Evolutionary conservation across 1,284 basidiomycete genomes (phyloP).

Genomic region (Rhodotorula sp.): DNA sequence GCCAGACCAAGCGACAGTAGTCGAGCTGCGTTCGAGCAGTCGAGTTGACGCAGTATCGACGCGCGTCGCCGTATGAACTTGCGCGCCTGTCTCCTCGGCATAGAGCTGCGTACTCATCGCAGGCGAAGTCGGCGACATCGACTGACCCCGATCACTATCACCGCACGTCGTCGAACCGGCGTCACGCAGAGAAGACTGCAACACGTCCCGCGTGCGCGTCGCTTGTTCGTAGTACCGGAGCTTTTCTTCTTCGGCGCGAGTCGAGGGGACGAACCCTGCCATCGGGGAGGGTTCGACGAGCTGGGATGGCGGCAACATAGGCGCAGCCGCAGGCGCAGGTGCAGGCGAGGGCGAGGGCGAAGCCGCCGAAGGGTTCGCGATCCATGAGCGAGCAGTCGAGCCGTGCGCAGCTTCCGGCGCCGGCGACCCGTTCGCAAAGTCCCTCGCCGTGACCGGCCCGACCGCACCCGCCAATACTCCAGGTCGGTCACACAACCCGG

Average conservation of each 20-base stretch:
- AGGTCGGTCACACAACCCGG: conserved; percentile 25
- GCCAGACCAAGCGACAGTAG: conserved; percentile 17
- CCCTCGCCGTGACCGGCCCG: neutral
- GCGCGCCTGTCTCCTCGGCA: neutral
- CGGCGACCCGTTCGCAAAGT: neutral
- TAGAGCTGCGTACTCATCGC: neutral
- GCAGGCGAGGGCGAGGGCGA: neutral
- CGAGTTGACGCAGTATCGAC: neutral
- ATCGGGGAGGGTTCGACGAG: neutral
- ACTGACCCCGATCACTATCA: neutral
- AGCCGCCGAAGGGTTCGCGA: neutral
- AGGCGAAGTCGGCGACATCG: neutral
- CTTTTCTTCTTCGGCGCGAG: conserved; percentile 26
- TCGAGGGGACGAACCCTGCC: neutral
- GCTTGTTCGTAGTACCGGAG: conserved; percentile 17
- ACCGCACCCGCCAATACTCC: no score
- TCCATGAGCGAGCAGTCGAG: neutral
- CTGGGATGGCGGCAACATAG: neutral
- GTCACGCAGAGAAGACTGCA: conserved; percentile 10
- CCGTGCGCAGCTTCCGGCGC: neutral
- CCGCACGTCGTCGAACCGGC: neutral
- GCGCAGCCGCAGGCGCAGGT: neutral
- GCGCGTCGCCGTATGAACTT: neutral
- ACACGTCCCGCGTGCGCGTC: conserved; percentile 11
- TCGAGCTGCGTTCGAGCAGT: conserved; percentile 14